phyloP scores from a whole-genome alignment of 2,329 filamentous ascomycete genomes.

The Aureobasidium sp. region DNA sequence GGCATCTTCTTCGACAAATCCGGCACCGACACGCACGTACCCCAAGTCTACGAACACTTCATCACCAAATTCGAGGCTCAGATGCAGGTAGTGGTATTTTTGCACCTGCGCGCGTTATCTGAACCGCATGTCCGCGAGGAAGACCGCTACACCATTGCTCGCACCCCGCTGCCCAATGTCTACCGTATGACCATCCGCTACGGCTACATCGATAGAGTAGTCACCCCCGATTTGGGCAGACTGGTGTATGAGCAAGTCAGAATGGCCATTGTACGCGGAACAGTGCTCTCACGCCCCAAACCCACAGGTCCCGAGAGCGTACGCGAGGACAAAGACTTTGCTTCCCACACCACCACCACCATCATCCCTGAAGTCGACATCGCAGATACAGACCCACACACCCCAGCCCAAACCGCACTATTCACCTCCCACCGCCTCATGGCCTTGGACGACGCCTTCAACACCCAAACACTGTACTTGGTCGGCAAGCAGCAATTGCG shows the following conservation, averaged over 20 bases:
- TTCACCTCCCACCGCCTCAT: constrained; percentile 10
- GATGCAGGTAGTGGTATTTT: constrained; percentile 18
- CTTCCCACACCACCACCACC: not conserved
- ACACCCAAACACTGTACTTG: constrained; percentile 18
- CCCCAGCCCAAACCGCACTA: not conserved
- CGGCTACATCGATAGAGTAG: constrained; percentile 20
- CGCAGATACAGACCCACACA: not conserved
- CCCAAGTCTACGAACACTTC: constrained; percentile 21
- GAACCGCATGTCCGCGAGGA: constrained; percentile 17
- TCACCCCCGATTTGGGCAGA: constrained; percentile 18
- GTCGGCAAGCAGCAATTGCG: constrained; percentile 22
- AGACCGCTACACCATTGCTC: constrained; percentile 18
- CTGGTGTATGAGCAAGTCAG: constrained; percentile 20
- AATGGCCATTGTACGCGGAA: constrained; percentile 14
- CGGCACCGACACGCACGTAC: constrained; percentile 52
- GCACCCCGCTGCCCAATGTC: constrained; percentile 17
- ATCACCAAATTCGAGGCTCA: constrained; percentile 20
- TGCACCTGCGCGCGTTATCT: constrained; percentile 20
- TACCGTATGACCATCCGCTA: constrained; percentile 20
- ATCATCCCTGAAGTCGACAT: not conserved
- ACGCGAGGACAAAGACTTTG: not conserved
- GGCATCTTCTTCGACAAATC: constrained; percentile 75
- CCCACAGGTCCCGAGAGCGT: not conserved
- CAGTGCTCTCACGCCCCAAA: not conserved
- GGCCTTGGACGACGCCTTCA: constrained; percentile 17